These are phyloP conservation scores for Salvia miltiorrhiza DNA, from an alignment of 257 asterid species.

Conservation along the genomic window DNA sequence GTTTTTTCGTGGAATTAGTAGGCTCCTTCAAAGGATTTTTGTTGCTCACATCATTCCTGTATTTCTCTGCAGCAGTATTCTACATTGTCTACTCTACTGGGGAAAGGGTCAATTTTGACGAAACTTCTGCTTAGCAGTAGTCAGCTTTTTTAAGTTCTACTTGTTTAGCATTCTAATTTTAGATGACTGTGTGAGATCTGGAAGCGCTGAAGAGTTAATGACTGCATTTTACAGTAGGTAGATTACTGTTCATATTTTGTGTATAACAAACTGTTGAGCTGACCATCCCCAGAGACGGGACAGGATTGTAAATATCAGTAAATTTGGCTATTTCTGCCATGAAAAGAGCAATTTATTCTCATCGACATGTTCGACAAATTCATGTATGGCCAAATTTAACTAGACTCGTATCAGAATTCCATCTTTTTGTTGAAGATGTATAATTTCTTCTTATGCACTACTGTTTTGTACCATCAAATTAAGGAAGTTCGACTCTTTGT, in stretches of 20 bases:
- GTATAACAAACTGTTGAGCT: conserved; percentile 18
- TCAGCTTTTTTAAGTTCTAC: background rate
- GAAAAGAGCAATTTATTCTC: background rate
- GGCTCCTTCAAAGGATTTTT: conserved; percentile 93
- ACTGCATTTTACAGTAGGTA: background rate
- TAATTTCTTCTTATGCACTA: background rate
- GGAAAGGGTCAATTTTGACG: conserved; percentile 76
- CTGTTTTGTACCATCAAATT: background rate
- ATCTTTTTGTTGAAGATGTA: background rate
- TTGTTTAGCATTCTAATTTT: background rate
- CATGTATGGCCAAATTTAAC: background rate
- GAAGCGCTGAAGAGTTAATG: background rate
- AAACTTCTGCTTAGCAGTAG: conserved; percentile 29
- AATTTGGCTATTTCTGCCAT: conserved; percentile 5
- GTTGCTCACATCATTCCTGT: conserved; percentile 70
- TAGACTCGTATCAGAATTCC: background rate
- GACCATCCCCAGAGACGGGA: background rate
- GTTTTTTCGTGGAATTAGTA: conserved; percentile 76
- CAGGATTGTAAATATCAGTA: conserved; percentile 16
- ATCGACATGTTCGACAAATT: background rate
- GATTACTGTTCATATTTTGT: conserved; percentile 20
- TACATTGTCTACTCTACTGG: conserved; percentile 74
- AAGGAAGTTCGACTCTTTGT: background rate
- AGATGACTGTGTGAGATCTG: background rate
- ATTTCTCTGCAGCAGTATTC: conserved; percentile 73